Percentiles rank a stretch among this genome's conserved stretches.
phyloP scores from a whole-genome alignment of 805 yeast genomes.

The Schwanniomyces yamadae region DNA sequence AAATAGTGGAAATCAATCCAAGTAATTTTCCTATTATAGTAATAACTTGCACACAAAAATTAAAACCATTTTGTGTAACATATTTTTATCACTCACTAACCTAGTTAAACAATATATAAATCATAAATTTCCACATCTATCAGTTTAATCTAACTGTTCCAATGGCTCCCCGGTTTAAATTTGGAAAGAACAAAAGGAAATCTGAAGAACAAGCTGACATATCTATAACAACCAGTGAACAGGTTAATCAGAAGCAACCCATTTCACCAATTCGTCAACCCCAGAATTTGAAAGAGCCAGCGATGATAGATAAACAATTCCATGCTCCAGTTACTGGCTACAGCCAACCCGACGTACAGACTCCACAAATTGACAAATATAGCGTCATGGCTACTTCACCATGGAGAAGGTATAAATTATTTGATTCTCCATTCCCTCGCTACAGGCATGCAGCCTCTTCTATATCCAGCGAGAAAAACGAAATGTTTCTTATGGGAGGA shows the following conservation, averaged over 20 bases:
- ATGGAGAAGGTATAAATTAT: conserved; percentile 64
- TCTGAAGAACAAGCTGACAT: conserved; percentile 9
- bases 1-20: too few relatives aligned
- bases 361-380: conserved; percentile 3
- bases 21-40: too few relatives aligned
- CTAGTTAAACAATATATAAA: too few relatives aligned
- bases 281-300: conserved; percentile 1
- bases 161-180: conserved; percentile 57
- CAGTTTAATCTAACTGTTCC: not conserved
- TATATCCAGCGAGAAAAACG: conserved; percentile 73
- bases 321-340: not conserved
- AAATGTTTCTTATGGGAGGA: conserved; percentile 91
- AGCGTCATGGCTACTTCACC: conserved; percentile 34
- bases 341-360: not conserved
- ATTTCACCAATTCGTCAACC: too few relatives aligned
- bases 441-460: conserved; percentile 89
- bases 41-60: too few relatives aligned
- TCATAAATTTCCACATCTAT: too few relatives aligned
- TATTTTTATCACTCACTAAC: too few relatives aligned
- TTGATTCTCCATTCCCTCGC: conserved; percentile 87
- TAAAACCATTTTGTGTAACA: too few relatives aligned
- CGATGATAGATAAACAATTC: not conserved
- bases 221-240: conserved; percentile 9
- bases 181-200: conserved; percentile 47
- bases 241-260: not conserved